Evolutionary conservation across 306 rosid species (phyloP).

Genomic region (Nissolia schottii): DNA sequence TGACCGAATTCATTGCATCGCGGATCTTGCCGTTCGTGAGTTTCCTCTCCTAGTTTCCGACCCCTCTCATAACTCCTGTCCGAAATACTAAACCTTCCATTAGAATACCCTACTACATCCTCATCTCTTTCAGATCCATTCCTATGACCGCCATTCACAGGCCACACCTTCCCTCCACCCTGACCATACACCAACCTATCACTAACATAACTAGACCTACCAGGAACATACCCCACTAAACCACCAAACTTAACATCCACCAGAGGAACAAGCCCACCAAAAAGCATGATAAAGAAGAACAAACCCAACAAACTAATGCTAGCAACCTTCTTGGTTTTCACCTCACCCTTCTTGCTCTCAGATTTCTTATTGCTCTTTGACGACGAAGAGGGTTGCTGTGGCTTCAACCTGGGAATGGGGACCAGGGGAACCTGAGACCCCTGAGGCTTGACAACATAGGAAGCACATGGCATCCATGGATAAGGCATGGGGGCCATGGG

Average conservation of each 20-base stretch:
- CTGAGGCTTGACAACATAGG: constrained; percentile 71
- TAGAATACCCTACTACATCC: constrained; percentile 31
- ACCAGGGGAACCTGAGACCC: constrained; percentile 90
- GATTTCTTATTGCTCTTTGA: constrained; percentile 45
- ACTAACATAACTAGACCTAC: constrained; percentile 41
- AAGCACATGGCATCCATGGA: constrained; percentile 77
- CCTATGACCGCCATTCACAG: constrained; percentile 29
- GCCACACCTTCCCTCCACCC: constrained; percentile 54
- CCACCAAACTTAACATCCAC: constrained; percentile 60
- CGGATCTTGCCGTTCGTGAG: constrained; percentile 22
- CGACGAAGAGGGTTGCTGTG: constrained; percentile 51
- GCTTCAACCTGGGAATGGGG: constrained; percentile 85
- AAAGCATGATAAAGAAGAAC: constrained; percentile 65
- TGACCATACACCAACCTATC: constrained; percentile 46
- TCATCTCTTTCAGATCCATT: constrained; percentile 50
- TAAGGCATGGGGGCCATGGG: constrained; percentile 66
- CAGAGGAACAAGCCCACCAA: constrained; percentile 76
- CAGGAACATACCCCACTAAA: constrained; percentile 37
- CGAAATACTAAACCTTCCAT: constrained; percentile 41
- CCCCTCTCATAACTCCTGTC: constrained; percentile 34
- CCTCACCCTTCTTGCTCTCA: constrained; percentile 59
- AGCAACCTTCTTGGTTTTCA: constrained; percentile 89
- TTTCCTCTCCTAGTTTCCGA: constrained; percentile 31
- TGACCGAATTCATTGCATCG: constrained; percentile 33
- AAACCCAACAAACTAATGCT: constrained; percentile 91